These are phyloP conservation scores for Ophiostoma himal-ulmi DNA, from an alignment of 2,329 filamentous ascomycete genomes.

Conservation along the genomic window DNA sequence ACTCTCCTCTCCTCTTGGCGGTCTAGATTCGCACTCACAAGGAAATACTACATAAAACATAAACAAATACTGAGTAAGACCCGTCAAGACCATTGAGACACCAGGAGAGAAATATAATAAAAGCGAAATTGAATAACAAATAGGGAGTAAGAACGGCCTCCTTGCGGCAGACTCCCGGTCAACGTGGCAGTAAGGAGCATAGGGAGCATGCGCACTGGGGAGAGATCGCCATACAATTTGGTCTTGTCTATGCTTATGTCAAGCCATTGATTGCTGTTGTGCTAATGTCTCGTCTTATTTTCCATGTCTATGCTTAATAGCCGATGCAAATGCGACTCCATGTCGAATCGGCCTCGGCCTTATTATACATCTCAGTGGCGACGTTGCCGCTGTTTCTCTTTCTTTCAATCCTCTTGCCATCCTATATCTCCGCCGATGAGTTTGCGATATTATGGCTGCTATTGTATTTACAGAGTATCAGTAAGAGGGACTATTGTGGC, in stretches of 20 bases:
- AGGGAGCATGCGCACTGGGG: not conserved
- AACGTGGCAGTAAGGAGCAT: constrained; percentile 1
- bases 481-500: not conserved
- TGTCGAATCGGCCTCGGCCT: too few relatives aligned
- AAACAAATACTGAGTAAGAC: too few relatives aligned
- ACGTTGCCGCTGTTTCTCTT: not conserved
- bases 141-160: not conserved
- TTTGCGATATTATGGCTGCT: not conserved
- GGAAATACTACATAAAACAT: too few relatives aligned
- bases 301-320: too few relatives aligned
- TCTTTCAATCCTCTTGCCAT: not conserved
- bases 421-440: not conserved
- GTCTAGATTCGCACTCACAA: not conserved
- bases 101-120: too few relatives aligned
- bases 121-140: not conserved
- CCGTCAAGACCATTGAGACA: too few relatives aligned
- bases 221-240: not conserved
- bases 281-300: not conserved
- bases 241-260: not conserved
- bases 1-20: not conserved
- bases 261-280: not conserved
- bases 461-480: not conserved
- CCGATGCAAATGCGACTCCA: too few relatives aligned
- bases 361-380: not conserved
- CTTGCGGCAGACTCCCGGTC: constrained; percentile 9